These are phyloP conservation scores for Thermomucor indicae-seudaticae DNA, from an alignment of 371 early-diverging fungal species.

Conservation along the genomic window DNA sequence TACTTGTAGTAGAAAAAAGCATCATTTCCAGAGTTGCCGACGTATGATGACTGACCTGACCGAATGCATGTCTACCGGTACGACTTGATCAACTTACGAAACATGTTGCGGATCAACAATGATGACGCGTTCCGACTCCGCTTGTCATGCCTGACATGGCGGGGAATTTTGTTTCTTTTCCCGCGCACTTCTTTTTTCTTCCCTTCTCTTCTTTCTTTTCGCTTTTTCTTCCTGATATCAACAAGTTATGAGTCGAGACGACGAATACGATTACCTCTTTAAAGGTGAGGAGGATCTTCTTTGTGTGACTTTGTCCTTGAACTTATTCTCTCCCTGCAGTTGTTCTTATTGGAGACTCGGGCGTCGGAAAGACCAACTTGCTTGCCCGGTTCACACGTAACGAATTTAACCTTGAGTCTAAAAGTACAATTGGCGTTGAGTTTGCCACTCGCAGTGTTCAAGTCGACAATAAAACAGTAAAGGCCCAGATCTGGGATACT, in stretches of 20 bases:
- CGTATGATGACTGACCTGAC: too few species aligned
- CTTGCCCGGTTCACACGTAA: slow-evolving; percentile 97
- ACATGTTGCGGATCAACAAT: too few species aligned
- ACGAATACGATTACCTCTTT: slow-evolving; percentile 95
- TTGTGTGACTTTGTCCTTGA: neutral
- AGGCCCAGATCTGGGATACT: slow-evolving; percentile 99
- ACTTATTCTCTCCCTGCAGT: slow-evolving; percentile 49
- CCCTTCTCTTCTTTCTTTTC: neutral
- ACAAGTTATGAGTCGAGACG: slow-evolving; percentile 75
- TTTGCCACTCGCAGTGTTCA: slow-evolving; percentile 98
- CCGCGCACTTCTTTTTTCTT: too few species aligned
- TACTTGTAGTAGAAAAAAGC: too few species aligned
- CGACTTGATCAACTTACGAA: too few species aligned
- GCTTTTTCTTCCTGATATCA: neutral
- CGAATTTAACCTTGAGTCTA: slow-evolving; percentile 96
- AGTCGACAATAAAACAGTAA: slow-evolving; percentile 95
- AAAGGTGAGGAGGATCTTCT: slow-evolving; percentile 59
- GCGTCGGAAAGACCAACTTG: slow-evolving; percentile 99
- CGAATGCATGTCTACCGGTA: too few species aligned
- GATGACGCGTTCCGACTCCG: too few species aligned
- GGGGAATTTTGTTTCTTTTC: too few species aligned
- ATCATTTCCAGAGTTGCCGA: too few species aligned
- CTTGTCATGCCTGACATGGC: too few species aligned
- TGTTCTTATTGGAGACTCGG: slow-evolving; percentile 99
- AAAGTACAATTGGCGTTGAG: slow-evolving; percentile 99